These are phyloP conservation scores for Pichia exigua DNA, from an alignment of 805 yeast genomes.

Conservation along the genomic window DNA sequence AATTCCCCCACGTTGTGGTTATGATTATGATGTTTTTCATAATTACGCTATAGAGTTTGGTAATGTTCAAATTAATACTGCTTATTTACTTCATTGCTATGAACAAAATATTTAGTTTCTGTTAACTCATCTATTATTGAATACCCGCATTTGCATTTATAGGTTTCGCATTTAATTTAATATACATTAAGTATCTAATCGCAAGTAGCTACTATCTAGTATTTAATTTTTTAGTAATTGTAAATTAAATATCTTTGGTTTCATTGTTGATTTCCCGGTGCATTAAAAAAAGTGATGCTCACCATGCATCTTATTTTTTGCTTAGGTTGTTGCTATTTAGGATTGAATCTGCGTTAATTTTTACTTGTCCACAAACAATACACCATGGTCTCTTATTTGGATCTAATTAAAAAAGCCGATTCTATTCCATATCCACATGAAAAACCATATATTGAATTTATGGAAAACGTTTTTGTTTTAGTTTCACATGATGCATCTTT, in stretches of 20 bases:
- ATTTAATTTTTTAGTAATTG: no score
- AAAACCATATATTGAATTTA: conserved; percentile 9
- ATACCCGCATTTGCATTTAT: neutral
- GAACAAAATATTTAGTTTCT: neutral
- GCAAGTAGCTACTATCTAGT: no score
- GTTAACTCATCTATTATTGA: neutral
- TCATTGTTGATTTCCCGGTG: no score
- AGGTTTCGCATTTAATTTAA: neutral
- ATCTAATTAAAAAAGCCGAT: conserved; percentile 25
- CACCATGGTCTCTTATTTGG: conserved; percentile 14
- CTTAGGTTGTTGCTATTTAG: no score
- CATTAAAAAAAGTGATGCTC: neutral
- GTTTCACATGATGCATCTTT: conserved; percentile 30
- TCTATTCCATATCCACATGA: conserved; percentile 26
- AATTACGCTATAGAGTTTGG: conserved; percentile 19
- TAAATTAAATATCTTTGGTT: no score
- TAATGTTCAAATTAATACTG: conserved; percentile 17
- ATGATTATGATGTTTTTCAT: conserved; percentile 20
- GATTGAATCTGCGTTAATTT: no score
- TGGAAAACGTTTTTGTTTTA: conserved; percentile 25
- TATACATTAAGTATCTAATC: neutral
- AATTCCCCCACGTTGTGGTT: conserved; percentile 21
- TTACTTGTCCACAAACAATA: no score
- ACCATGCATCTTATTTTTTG: neutral
- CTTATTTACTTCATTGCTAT: conserved; percentile 15